phyloP scores from a whole-genome alignment of 2,329 filamentous ascomycete species.

The Colletotrichum melonis region DNA sequence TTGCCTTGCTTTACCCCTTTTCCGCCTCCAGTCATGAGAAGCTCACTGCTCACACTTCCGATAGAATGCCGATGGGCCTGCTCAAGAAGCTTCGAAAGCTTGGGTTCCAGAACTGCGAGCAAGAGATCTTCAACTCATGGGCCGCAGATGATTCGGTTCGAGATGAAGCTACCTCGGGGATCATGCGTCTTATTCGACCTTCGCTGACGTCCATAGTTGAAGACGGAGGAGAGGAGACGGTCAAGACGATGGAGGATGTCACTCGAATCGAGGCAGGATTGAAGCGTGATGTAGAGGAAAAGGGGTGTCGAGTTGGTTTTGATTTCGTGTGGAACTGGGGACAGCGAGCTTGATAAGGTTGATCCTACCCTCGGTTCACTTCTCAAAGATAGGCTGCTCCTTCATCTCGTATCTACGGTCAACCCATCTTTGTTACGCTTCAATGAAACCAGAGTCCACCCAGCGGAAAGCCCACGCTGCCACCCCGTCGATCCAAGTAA shows the following conservation, averaged over 20 bases:
- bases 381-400: background rate
- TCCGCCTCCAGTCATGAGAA: too few relatives aligned
- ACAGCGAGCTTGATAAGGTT: background rate
- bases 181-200: background rate
- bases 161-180: background rate
- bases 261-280: conserved; percentile 10
- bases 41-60: background rate
- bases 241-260: conserved; percentile 19
- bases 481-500: too few relatives aligned
- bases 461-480: too few relatives aligned
- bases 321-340: conserved; percentile 24
- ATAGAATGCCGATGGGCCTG: conserved; percentile 17
- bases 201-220: conserved; percentile 9
- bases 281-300: conserved; percentile 1
- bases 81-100: conserved; percentile 7
- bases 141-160: conserved; percentile 17
- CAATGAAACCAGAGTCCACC: too few relatives aligned
- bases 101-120: conserved; percentile 7
- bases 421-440: background rate
- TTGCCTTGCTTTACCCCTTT: background rate
- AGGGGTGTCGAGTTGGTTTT: conserved; percentile 8
- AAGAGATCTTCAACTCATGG: conserved; percentile 24
- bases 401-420: background rate
- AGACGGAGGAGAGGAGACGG: conserved; percentile 20
- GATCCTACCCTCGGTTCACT: background rate